Base-by-base conservation (phyloP, 2,329 filamentous ascomycete genomes). In the Cercospora sp. region DNA sequence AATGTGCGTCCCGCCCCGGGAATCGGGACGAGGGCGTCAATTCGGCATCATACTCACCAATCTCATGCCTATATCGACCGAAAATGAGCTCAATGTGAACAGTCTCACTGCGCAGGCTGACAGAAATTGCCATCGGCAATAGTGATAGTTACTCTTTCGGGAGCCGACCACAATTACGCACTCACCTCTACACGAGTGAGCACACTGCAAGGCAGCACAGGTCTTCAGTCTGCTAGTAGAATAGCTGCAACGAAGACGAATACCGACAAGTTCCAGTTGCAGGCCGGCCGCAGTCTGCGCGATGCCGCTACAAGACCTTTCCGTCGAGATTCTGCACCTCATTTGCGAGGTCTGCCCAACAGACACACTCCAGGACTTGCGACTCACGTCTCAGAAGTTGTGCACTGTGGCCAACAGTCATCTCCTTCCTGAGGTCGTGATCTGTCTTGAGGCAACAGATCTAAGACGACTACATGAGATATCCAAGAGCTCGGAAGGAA, bases 271-370 rank as follows among this genome's bases (percentile, higher is more conserved):
- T 21, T 21, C 18, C 18, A 21, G 18, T 13, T 55, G 21, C 12
- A 30, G 24, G 12, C 7, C 49, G 24, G 13, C 24, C 3, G 6
- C 21, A 8, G 24, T 13, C 21, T 49, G 45, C 45, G 10, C 45
- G 21, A 62, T 62, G 60, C 32, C 43, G 18, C 61, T 63, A 5
- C 24, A 59, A 13, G 55, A 58, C 34, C 34, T 65, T 8, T 59
- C 63, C 24, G 16, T 57, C 12, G 63, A 65, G 21, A 26, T 65
- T 3, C 53, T 65, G 8, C 53, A 65, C 53, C 24, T 59, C 18
- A 59, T 65, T 21, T 65, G 63, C 26, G 63, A 49, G n/a, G n/a
- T n/a, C 8, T 65, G 63, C 24, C n/a, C 32, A 5, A 24, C 21
- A n/a, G 40, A 59, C 34, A 45, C 13, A 8, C 21, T 60, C 10